Evolutionary conservation across 2,329 filamentous ascomycete genomes (phyloP).

Genomic region (Eutypella sp.): DNA sequence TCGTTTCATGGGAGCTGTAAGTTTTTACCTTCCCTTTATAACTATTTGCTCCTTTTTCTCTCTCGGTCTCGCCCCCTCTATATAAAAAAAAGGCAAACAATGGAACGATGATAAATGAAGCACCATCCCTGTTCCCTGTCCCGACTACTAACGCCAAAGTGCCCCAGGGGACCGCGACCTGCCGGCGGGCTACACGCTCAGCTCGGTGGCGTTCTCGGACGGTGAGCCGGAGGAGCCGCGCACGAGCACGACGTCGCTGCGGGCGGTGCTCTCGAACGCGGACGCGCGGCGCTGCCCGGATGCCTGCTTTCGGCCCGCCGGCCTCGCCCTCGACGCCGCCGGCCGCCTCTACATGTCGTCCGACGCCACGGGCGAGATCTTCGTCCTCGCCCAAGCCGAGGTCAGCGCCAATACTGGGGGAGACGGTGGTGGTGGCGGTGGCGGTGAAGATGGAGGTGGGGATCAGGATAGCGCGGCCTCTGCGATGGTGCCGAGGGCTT

Average conservation of each 20-base stretch:
- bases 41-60: no score
- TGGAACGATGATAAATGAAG: slow-evolving; percentile 6
- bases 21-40: slow-evolving; percentile 12
- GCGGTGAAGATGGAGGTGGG: no score
- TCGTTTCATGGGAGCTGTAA: slow-evolving; percentile 68
- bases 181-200: slow-evolving; percentile 43
- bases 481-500: background rate
- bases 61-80: no score
- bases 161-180: slow-evolving; percentile 34
- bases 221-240: slow-evolving; percentile 36
- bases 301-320: slow-evolving; percentile 58
- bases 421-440: background rate
- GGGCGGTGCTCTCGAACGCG: slow-evolving; percentile 51
- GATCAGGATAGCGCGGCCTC: no score
- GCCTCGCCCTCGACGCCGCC: slow-evolving; percentile 45
- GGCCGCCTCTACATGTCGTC: slow-evolving; percentile 58
- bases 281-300: slow-evolving; percentile 49
- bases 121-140: no score
- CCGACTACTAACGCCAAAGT: background rate
- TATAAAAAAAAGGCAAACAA: slow-evolving; percentile 2
- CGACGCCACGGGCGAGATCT: slow-evolving; percentile 63
- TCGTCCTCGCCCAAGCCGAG: slow-evolving; percentile 38
- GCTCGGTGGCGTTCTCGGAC: slow-evolving; percentile 33
- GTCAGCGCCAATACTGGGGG: slow-evolving; percentile 11
- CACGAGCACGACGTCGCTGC: slow-evolving; percentile 41